Percentiles rank a stretch among this genome's conserved stretches.
Conservation (phyloP, 1,139 yeast species). For the Pichia sp. region DNA sequence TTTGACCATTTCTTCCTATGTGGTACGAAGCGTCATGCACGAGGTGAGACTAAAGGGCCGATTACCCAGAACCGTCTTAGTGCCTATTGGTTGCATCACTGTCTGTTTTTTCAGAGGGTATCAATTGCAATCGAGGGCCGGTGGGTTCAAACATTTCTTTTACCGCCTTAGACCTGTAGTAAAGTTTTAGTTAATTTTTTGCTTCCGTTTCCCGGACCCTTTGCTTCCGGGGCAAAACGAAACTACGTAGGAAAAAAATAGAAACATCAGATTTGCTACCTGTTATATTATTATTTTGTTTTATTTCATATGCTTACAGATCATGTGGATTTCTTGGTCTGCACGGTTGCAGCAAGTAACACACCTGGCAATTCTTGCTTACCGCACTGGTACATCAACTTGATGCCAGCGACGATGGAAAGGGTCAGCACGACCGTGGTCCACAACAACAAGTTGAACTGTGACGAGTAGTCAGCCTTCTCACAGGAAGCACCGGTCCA, state of each 20-base stretch:
- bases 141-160: constrained; percentile 48
- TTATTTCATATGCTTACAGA: not conserved
- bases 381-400: constrained; percentile 51
- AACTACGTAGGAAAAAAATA: not conserved
- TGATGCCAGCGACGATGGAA: constrained; percentile 49
- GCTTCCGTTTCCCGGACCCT: too few species aligned
- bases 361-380: constrained; percentile 64
- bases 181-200: too few species aligned
- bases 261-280: not conserved
- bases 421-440: constrained; percentile 46
- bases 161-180: not conserved
- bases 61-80: constrained; percentile 50
- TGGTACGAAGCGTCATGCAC: constrained; percentile 54
- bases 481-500: constrained; percentile 69
- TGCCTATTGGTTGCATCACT: constrained; percentile 37
- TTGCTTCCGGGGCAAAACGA: too few species aligned
- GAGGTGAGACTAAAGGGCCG: constrained; percentile 50
- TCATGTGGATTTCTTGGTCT: constrained; percentile 35
- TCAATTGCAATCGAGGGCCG: constrained; percentile 44
- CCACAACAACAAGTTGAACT: constrained; percentile 67
- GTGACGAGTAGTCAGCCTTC: constrained; percentile 60
- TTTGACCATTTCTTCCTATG: constrained; percentile 33
- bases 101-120: constrained; percentile 33
- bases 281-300: not conserved
- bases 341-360: constrained; percentile 51